Percentiles rank a stretch among this genome's conserved stretches.
Conservation (phyloP, 2,329 filamentous ascomycete genomes). For the Colletotrichum brevisporum region DNA sequence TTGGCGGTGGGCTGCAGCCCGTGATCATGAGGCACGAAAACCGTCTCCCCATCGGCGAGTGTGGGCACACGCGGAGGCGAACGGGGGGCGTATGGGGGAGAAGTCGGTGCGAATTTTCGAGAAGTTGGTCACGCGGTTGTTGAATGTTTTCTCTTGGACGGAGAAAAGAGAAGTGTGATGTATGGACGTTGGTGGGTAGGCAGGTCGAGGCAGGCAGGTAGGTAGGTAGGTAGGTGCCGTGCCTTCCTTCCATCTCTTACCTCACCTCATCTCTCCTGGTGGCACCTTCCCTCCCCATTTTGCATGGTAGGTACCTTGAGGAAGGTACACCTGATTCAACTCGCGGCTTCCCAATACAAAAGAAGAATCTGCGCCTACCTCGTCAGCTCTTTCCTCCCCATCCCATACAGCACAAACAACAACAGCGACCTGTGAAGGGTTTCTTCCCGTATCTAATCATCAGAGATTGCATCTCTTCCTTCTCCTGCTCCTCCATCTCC, state of each 20-base stretch:
- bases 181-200: too few species aligned
- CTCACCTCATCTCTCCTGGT: neutral
- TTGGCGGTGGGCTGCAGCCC: constrained; percentile 9
- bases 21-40: constrained; percentile 39
- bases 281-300: neutral
- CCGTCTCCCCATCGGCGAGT: constrained; percentile 29
- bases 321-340: neutral
- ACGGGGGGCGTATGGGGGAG: constrained; percentile 36
- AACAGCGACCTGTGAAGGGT: neutral
- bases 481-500: neutral
- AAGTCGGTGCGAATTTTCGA: constrained; percentile 20
- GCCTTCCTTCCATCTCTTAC: constrained; percentile 5
- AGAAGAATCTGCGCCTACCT: constrained; percentile 15
- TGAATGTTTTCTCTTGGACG: neutral
- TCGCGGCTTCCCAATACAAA: constrained; percentile 14
- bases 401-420: constrained; percentile 1
- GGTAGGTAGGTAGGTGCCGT: neutral
- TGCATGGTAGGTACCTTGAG: constrained; percentile 2
- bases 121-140: constrained; percentile 25
- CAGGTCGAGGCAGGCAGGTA: too few species aligned
- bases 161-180: too few species aligned
- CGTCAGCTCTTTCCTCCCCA: constrained; percentile 4
- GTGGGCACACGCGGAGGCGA: constrained; percentile 36
- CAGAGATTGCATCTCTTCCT: constrained; percentile 29
- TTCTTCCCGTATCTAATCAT: constrained; percentile 13